A percentile compares a stretch with the other conserved stretches of the same genome.
Evolutionary conservation across 2,329 filamentous ascomycete genomes (phyloP).

Genomic region (Boeremia lycopersici): DNA sequence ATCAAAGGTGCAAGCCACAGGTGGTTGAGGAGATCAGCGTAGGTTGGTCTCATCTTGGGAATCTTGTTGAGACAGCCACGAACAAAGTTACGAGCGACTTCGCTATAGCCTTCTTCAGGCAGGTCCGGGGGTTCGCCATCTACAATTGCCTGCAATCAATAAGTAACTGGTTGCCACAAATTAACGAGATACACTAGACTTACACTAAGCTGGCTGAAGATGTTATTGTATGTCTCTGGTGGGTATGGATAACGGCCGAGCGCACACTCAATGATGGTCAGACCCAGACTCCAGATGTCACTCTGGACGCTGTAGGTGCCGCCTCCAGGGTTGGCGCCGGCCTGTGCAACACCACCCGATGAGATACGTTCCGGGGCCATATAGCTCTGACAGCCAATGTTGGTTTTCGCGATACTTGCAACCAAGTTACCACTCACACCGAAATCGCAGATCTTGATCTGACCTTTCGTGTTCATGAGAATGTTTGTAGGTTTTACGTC

Average conservation of each 20-base stretch:
- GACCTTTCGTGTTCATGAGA: constrained; percentile 83
- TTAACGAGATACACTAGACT: constrained; percentile 48
- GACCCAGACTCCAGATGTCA: constrained; percentile 94
- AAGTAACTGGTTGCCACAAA: neutral
- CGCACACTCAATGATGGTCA: constrained; percentile 95
- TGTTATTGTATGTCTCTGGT: constrained; percentile 96
- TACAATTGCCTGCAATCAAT: constrained; percentile 78
- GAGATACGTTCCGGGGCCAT: constrained; percentile 98
- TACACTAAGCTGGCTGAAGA: constrained; percentile 96
- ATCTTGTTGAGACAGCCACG: constrained; percentile 89
- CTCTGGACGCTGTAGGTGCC: constrained; percentile 98
- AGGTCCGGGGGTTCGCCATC: constrained; percentile 94
- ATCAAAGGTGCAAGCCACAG: constrained; percentile 81
- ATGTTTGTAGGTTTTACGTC: constrained; percentile 99
- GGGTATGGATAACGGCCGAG: constrained; percentile 95
- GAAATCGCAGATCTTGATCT: constrained; percentile 98
- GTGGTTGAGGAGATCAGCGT: constrained; percentile 86
- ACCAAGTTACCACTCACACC: constrained; percentile 96
- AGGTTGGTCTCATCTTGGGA: constrained; percentile 89
- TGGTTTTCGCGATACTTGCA: constrained; percentile 96
- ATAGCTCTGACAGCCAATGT: constrained; percentile 98
- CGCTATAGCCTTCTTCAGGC: constrained; percentile 77
- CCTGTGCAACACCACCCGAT: constrained; percentile 77
- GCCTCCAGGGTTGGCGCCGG: constrained; percentile 69
- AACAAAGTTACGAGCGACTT: constrained; percentile 84